Base-by-base conservation (phyloP, 2,329 filamentous ascomycete genomes). In the Geosmithia morbida region DNA sequence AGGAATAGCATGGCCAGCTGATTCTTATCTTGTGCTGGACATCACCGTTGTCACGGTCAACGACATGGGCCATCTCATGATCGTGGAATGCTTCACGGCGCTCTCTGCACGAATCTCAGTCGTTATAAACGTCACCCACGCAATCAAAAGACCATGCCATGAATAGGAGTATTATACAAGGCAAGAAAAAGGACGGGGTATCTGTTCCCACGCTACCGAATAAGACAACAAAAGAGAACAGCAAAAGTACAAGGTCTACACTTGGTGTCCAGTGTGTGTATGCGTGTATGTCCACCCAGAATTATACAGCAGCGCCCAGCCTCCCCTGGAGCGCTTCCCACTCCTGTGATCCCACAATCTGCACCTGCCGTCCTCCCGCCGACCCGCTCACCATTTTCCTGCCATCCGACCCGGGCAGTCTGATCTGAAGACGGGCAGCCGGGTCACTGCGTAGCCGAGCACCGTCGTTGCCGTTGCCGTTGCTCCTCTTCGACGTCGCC, bases 241-340 rank as follows among this genome's bases (percentile, higher is more conserved):
- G 8, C 33, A 16, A 22, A 18, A 18, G 41, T 42, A 42, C 41
- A 42, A 18, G 20, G 17, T 42, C 41, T 42, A 42, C 17, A 18
- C 41, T 42, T 37, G 3, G 3, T 37, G 13, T 37, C 33, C 33
- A 37, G 33, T 37, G 33, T 37, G 33, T 13, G 33, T 37, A 11
- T 37, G 33, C 14, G 33, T 37, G 11, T 37, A 11, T 42, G 20
- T 33, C 30, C 43, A 45, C 54, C n/a, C 41, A 51, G 57, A 45
- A 66, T 60, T 51, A 64, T 51, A 58, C 55, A 51, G 53, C 53
- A 16, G 51, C 55, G 39, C 60, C 50, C 22, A 60, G 55, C 43
- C 66, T 61, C 42, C 71, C 71, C 57, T 75, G 70, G 48, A 77
- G 54, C 14, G 66, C 67, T 53, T 76, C 74, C 75, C 75, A 79